phyloP scores from a whole-genome alignment of 495 filamentous ascomycete species.

The Neurospora terricola region DNA sequence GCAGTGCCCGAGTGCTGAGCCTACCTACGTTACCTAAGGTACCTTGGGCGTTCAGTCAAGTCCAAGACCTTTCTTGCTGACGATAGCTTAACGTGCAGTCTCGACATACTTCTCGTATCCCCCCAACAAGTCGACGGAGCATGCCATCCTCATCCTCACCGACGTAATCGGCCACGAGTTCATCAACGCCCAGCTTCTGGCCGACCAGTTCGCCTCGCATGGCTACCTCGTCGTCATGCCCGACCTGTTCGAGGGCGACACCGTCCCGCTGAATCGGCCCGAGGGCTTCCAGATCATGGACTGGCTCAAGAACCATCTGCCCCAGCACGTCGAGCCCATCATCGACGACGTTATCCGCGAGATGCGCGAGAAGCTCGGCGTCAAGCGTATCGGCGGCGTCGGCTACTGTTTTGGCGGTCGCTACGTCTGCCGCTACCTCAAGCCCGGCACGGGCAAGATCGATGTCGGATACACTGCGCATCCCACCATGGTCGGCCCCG shows the following conservation, averaged over 20 bases:
- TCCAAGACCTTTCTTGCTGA: not conserved
- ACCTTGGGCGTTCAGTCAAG: too few relatives aligned
- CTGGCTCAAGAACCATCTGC: constrained; percentile 1
- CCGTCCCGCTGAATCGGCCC: constrained; percentile 1
- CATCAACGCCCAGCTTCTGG: not conserved
- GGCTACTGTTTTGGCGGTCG: constrained; percentile 4
- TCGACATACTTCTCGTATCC: not conserved
- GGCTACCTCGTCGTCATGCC: not conserved
- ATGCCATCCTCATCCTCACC: not conserved
- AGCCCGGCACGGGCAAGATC: not conserved
- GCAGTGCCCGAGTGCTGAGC: too few relatives aligned
- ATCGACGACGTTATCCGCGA: not conserved
- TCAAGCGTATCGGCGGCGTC: not conserved
- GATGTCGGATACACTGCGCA: constrained; percentile 5
- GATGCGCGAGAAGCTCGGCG: not conserved
- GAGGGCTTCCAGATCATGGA: not conserved
- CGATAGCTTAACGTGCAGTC: not conserved
- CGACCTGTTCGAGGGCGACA: constrained; percentile 3
- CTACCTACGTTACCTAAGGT: too few relatives aligned
- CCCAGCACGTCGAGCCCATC: constrained; percentile 1
- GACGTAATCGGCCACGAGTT: not conserved
- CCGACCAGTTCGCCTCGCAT: not conserved
- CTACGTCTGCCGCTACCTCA: constrained; percentile 1
- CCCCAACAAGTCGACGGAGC: not conserved
- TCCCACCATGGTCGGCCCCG: not conserved